Base-by-base conservation (phyloP, 179 eudicot species). In the Corrigiola litoralis region DNA sequence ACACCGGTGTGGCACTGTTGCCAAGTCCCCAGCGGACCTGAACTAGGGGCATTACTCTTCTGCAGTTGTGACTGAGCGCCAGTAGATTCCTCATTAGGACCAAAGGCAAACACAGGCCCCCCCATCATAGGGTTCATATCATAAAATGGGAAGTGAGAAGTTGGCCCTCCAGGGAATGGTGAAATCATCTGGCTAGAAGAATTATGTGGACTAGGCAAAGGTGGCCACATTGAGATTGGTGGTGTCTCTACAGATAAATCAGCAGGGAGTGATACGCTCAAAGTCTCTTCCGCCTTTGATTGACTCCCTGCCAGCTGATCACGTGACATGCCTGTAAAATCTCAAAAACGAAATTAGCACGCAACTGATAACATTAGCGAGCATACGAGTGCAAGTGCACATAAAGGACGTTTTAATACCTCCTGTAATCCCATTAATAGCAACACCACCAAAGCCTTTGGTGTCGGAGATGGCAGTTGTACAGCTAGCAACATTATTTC, bases 231-330 rank as follows among this genome's bases (percentile, higher is more conserved):
- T 9, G 99, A 91, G 27, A 91, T 85, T 21, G 95, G 89, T 18
- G 87, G 86, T 62, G 92, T 91, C 64, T 92, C 99, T 24, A 95
- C 89, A 14, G 97, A 88, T n/a, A 95, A 88, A 80, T 95, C 99
- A 21, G 96, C 99, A 21, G 96, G 96, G 70, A 95, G 95, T 32
- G 97, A 81, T 28, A 95, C 97, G 36, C 76, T 85, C 46, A 88
- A 72, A 55, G 74, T 77, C 70, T 94, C 99, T 61, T 90, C 99
- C 20, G 75, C 75, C 70, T 81, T 85, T 7, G 92, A 78, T 63
- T 80, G 89, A 73, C 69, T 70, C 32, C 48, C 61, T 9, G 81
- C 63, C 61, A 74, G 82, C 66, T 74, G 89, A 77, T 80, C 87
- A 57, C 71, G 74, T 21, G 80, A 63, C 74, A 73, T 49, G 57